phyloP scores from a whole-genome alignment of 257 asterid genomes.

The Cruciata laevipes region DNA sequence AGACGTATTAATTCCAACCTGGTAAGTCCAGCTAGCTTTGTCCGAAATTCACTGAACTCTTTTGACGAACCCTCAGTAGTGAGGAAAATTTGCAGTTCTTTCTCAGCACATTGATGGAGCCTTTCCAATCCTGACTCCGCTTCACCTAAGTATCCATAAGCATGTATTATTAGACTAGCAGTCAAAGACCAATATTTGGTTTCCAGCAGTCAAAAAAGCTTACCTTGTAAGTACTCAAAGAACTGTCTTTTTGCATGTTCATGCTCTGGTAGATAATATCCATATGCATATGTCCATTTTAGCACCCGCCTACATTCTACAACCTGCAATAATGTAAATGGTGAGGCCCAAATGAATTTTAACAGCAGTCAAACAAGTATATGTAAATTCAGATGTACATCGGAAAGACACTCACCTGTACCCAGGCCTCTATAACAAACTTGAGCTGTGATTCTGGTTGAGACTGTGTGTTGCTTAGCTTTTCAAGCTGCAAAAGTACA shows the following conservation, averaged over 20 bases:
- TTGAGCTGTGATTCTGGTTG: constrained; percentile 97
- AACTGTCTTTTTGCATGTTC: constrained; percentile 77
- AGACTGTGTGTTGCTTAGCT: constrained; percentile 72
- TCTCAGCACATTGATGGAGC: constrained; percentile 96
- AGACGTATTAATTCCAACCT: constrained; percentile 36
- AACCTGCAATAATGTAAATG: constrained; percentile 40
- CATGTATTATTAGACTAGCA: constrained; percentile 12
- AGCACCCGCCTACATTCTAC: constrained; percentile 96
- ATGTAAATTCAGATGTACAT: not conserved
- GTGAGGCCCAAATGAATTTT: not conserved
- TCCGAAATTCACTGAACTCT: constrained; percentile 82
- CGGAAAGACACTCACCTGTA: constrained; percentile 49
- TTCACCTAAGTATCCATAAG: constrained; percentile 52
- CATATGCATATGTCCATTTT: constrained; percentile 95
- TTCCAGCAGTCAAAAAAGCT: constrained; percentile 12
- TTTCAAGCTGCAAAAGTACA: constrained; percentile 67
- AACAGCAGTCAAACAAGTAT: not conserved
- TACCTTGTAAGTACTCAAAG: constrained; percentile 93
- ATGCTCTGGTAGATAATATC: constrained; percentile 72
- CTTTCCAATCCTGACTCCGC: constrained; percentile 96
- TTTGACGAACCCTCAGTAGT: constrained; percentile 62
- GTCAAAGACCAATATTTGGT: constrained; percentile 8
- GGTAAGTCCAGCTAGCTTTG: constrained; percentile 92
- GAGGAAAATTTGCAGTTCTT: constrained; percentile 72
- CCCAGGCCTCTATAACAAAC: constrained; percentile 95